Evolutionary conservation across 176 grass and related monocot genomes (phyloP).

Genomic region (bread wheat (Triticum aestivum)): IWGSC_CS_RefSeq_v2.1 NC_057805.1:8773709-8774208

Average conservation of each 20-base stretch:
- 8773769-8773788: not conserved
- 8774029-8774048: not conserved
- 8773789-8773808: not conserved
- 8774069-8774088: not conserved
- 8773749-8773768: constrained; percentile 26
- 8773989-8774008: not conserved
- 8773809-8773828: not conserved
- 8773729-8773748: constrained; percentile 66
- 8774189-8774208: not conserved
- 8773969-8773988: not conserved
- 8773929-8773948: constrained; percentile 1
- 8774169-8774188: not conserved
- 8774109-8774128: not conserved
- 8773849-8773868: constrained; percentile 13
- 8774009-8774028: not conserved
- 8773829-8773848: not conserved
- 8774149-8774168: not conserved
- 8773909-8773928: not conserved
- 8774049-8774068: not conserved
- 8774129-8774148: not conserved
- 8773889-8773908: not conserved
- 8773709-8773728: constrained; percentile 79
- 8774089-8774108: not conserved
- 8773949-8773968: constrained; percentile 10
- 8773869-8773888: not conserved